Base-by-base conservation (phyloP, 1,284 basidiomycete species). In the Boletus hoseneyae region DNA sequence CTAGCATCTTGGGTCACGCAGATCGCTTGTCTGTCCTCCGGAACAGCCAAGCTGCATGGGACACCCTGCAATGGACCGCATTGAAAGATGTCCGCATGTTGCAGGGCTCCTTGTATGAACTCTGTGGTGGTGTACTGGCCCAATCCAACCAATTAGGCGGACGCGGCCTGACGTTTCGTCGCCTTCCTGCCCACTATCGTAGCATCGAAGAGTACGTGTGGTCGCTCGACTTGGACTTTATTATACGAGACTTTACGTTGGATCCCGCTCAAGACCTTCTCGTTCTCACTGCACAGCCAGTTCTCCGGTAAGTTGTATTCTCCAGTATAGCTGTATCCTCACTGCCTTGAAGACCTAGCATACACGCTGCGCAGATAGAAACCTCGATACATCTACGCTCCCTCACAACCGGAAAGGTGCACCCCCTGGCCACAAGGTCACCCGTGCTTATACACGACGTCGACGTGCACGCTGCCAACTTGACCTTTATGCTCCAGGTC, bases 201-300 rank as follows among this genome's bases (percentile, higher is more conserved):
- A 66, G 63, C 11, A 80, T 83, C 50, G 57, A 74, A 50, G 69
- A 73, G 39, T 69, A 68, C 25, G 58, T 68, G 21, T 85, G 83
- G 83, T 65, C 61, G 6, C 54, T 81, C 27, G 61, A 67, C 18
- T 55, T 75, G 38, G 72, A 69, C 6, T 57, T 75, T 42, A 33
- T 52, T 10, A 61, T 82, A 12, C 74, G 79, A 7, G 84, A 86
- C 57, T 84, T 85, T 56, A 72, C 72, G 8, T 75, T 86, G 64
- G 84, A 86, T 59, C 78, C 82, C 13, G 70, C 76, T 29, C 82
- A 83, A 57, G 77, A 85, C 59, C 69, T 86, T 30, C 66, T 85
- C 15, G 71, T 83, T 6, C 55, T 81, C 13, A 62, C 85, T 10
- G 73, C 79, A 57, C 65, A 57, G 29, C 68, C 73, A 18, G 43